Conservation (phyloP, 2,329 filamentous ascomycete genomes). For the Cladobotryum protrusum region DNA sequence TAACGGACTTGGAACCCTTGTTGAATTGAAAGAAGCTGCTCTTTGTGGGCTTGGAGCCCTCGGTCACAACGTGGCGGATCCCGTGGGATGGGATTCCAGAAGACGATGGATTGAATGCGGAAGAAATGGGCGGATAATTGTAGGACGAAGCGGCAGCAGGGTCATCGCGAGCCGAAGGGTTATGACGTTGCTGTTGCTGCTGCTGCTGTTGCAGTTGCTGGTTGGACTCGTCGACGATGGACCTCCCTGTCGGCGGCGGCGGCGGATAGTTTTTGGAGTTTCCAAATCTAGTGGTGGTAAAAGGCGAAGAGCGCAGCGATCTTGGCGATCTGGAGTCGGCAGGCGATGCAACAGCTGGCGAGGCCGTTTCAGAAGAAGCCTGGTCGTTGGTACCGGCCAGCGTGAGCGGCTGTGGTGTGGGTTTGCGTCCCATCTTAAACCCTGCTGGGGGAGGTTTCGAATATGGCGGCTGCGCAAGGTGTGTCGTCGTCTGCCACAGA, state of each 20-base stretch:
- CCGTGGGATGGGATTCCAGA: slow-evolving; percentile 15
- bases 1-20: slow-evolving; percentile 39
- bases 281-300: slow-evolving; percentile 36
- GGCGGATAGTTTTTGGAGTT: slow-evolving; percentile 21
- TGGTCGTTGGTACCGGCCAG: slow-evolving; percentile 36
- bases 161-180: slow-evolving; percentile 20
- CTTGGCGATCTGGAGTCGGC: slow-evolving; percentile 33
- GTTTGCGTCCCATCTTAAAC: slow-evolving; percentile 49
- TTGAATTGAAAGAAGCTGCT: slow-evolving; percentile 47
- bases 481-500: slow-evolving; percentile 6
- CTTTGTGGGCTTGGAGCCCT: slow-evolving; percentile 39
- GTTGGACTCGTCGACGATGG: slow-evolving; percentile 13
- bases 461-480: slow-evolving; percentile 4
- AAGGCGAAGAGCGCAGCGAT: slow-evolving; percentile 42
- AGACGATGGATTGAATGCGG: slow-evolving; percentile 20
- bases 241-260: slow-evolving; percentile 17
- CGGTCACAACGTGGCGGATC: slow-evolving; percentile 24
- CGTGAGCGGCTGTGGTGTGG: slow-evolving; percentile 52
- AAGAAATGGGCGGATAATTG: slow-evolving; percentile 21
- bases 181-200: slow-evolving; percentile 22
- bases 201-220: slow-evolving; percentile 16
- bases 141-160: slow-evolving; percentile 8
- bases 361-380: slow-evolving; percentile 23
- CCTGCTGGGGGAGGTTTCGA: slow-evolving; percentile 1
- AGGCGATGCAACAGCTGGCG: slow-evolving; percentile 23